These are phyloP conservation scores for Leccinellum albellum DNA, from an alignment of 768 basidiomycete species.

Conservation along the genomic window DNA sequence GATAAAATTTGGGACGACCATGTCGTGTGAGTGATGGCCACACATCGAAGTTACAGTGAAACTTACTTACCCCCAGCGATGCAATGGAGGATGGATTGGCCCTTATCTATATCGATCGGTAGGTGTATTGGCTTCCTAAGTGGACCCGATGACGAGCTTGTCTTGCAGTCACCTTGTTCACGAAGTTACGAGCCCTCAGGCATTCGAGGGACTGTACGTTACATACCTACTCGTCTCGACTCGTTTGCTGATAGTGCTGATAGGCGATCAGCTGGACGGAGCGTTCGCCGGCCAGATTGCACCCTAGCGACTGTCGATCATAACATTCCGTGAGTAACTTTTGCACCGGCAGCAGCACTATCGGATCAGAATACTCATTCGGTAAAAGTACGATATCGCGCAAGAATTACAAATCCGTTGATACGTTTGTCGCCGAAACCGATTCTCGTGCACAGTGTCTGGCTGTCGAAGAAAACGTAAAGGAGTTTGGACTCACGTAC, in stretches of 20 bases:
- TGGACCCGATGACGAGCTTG: not conserved
- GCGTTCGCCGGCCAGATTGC: slow-evolving; percentile 81
- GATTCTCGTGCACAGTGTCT: slow-evolving; percentile 82
- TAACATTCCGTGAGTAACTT: slow-evolving; percentile 69
- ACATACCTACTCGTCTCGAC: not conserved
- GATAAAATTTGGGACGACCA: slow-evolving; percentile 99
- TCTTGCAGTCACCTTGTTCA: slow-evolving; percentile 60
- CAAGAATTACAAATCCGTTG: slow-evolving; percentile 68
- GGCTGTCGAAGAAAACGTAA: slow-evolving; percentile 85
- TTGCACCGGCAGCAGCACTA: not conserved
- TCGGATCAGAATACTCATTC: not conserved
- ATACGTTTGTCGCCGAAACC: slow-evolving; percentile 75
- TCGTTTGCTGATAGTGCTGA: slow-evolving; percentile 9
- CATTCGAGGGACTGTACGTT: slow-evolving; percentile 80
- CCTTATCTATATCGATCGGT: slow-evolving; percentile 83
- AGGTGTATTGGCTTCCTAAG: slow-evolving; percentile 11
- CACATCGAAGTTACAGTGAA: slow-evolving; percentile 3
- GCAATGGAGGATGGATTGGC: slow-evolving; percentile 72
- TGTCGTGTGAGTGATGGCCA: slow-evolving; percentile 60
- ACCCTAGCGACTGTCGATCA: slow-evolving; percentile 89
- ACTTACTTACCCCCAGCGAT: slow-evolving; percentile 43
- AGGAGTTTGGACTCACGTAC: slow-evolving; percentile 88
- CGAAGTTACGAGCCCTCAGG: slow-evolving; percentile 93
- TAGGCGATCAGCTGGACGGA: slow-evolving; percentile 70
- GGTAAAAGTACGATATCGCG: slow-evolving; percentile 60